These are phyloP conservation scores for Vitis rotundifolia DNA, from an alignment of 164 flowering plant species.

Conservation along the genomic window DNA sequence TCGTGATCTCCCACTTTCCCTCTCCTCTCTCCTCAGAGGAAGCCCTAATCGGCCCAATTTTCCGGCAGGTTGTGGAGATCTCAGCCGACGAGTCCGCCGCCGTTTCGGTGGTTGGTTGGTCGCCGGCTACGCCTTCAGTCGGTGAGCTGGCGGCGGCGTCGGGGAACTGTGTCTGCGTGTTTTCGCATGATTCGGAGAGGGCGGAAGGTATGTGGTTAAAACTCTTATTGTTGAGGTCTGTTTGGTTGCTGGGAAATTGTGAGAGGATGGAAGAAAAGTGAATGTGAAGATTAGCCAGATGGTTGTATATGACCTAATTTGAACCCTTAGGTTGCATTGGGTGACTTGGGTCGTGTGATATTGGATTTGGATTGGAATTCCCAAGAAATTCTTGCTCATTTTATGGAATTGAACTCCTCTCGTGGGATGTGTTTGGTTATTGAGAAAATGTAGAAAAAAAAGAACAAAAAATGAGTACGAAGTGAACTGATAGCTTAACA, in stretches of 20 bases:
- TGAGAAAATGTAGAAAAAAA: no score
- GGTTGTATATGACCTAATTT: no score
- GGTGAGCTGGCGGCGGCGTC: constrained; percentile 83
- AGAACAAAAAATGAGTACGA: no score
- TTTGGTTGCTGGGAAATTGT: constrained; percentile 1
- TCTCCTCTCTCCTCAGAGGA: constrained; percentile 58
- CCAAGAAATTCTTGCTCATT: no score
- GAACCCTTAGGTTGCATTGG: no score
- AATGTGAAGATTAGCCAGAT: not conserved
- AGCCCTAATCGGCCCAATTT: constrained; percentile 57
- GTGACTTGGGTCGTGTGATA: no score
- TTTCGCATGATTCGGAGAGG: constrained; percentile 33
- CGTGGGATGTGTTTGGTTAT: no score
- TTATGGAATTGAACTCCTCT: no score
- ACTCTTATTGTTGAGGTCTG: not conserved
- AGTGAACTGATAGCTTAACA: no score
- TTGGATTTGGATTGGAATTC: no score
- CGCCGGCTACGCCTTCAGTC: constrained; percentile 41
- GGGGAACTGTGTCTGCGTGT: constrained; percentile 50
- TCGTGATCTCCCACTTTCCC: constrained; percentile 88
- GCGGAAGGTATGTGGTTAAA: constrained; percentile 31
- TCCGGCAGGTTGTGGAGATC: constrained; percentile 76
- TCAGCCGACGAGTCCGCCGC: constrained; percentile 26
- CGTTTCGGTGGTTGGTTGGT: constrained; percentile 63
- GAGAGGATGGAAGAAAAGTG: not conserved